These are phyloP conservation scores for Clavispora asparagi DNA, from an alignment of 805 yeast species.

Conservation along the genomic window DNA sequence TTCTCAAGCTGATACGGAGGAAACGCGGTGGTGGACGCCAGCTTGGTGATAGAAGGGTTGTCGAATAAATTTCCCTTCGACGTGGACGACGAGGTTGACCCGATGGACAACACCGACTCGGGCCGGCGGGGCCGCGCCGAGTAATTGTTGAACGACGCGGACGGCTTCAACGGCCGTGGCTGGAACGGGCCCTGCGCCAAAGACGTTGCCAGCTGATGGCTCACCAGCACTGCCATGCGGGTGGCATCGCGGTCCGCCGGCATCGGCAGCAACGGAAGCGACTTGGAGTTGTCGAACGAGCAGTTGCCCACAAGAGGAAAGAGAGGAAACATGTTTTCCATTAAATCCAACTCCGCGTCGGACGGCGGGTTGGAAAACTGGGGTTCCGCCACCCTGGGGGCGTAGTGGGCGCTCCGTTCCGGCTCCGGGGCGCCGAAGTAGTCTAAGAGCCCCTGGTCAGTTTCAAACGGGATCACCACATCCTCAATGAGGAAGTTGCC, in stretches of 20 bases:
- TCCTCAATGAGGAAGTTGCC: conserved; percentile 25
- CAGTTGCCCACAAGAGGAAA: conserved; percentile 37
- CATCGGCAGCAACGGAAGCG: conserved; percentile 30
- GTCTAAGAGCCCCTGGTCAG: conserved; percentile 37
- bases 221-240: background rate
- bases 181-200: conserved; percentile 2
- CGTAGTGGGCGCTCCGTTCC: background rate
- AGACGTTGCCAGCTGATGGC: conserved; percentile 4
- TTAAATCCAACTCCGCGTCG: conserved; percentile 21
- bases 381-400: background rate
- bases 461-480: conserved; percentile 25
- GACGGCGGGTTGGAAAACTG: conserved; percentile 13
- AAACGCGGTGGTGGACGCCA: conserved; percentile 13
- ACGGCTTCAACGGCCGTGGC: conserved; percentile 9
- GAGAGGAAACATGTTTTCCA: conserved; percentile 37
- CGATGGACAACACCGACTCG: conserved; percentile 35
- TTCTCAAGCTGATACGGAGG: conserved; percentile 14
- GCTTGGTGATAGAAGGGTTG: conserved; percentile 8
- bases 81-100: conserved; percentile 32
- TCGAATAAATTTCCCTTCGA: conserved; percentile 13
- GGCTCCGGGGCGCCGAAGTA: conserved; percentile 19
- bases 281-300: conserved; percentile 31
- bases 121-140: conserved; percentile 31
- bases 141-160: conserved; percentile 2
- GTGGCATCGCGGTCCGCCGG: conserved; percentile 11